Evolutionary conservation across 1,284 basidiomycete genomes (phyloP), one percentile per base, ranked within the genome.

Genomic region (Malassezia dermatis): DNA sequence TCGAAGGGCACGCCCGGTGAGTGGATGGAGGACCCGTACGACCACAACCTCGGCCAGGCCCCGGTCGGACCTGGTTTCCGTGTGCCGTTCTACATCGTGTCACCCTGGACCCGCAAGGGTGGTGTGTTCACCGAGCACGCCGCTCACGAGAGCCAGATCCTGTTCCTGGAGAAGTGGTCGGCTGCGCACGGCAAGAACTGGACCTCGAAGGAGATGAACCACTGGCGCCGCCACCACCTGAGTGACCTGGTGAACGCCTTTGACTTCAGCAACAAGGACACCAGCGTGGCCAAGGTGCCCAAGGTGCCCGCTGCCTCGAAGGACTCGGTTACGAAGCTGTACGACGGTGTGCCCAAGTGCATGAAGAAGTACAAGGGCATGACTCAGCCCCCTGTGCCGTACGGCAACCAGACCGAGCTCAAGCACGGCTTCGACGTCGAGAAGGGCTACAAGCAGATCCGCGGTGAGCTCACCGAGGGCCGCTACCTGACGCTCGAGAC

Each of bases 151-250:
- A 63, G 58, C 23, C 64, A 65, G 42, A 62, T 62, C 41, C 59
- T 66, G 24, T 66, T 65, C 45, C 34, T 67, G 40, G 66, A 69
- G 53, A 44, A 66, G 53, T 69, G 66, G 66, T 54, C 63, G 17
- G 51, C 58, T 11, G 64, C 66, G 11, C 59, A 54, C 31, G 64
- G 64, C 44, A 63, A 58, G 32, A 58, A 59, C 10, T 67, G 68
- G 31, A 52, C 28, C 1, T 58, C 55, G 12, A 37, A 60, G 26
- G 56, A 62, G 30, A 50, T 69, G 31, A 66, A 60, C 34, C 46
- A 24, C 8, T 69, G 66, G 66, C 53, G 66, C 17, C 56, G 66
- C n/a, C 21, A 53, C 12, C 58, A 68, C 26, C 52, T 69, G 34
- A 59, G 58, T 23, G 60, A 68, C 46, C 53, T 69, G n/a, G 51